Percentiles rank a stretch among this genome's conserved stretches.
Evolutionary conservation across 306 rosid species (phyloP).

Genomic region (Castanea crenata): DNA sequence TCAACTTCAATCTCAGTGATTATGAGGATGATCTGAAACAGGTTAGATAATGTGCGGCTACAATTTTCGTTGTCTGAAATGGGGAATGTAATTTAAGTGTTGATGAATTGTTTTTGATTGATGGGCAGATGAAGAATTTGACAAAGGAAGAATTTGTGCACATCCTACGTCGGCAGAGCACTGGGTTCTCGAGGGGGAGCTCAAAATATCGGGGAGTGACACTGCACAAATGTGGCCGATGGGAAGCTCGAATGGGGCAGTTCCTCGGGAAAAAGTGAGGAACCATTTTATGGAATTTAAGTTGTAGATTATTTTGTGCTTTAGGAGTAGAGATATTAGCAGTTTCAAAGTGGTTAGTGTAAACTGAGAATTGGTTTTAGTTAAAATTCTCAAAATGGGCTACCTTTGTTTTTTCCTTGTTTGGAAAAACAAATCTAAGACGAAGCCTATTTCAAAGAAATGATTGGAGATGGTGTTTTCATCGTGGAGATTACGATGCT

Average conservation of each 20-base stretch:
- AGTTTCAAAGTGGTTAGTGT: conserved; percentile 29
- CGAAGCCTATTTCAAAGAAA: conserved; percentile 62
- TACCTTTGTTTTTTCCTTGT: conserved; percentile 40
- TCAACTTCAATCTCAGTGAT: conserved; percentile 84
- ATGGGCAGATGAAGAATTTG: conserved; percentile 72
- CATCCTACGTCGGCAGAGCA: conserved; percentile 94
- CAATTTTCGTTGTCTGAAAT: not conserved
- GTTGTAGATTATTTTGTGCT: conserved; percentile 2
- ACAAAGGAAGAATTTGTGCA: conserved; percentile 94
- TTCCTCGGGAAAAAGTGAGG: conserved; percentile 99
- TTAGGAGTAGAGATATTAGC: conserved; percentile 24
- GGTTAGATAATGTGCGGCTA: conserved; percentile 38
- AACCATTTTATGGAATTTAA: conserved; percentile 35
- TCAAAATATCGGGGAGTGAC: conserved; percentile 97
- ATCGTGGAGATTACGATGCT: conserved; percentile 85
- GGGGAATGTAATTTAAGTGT: not conserved
- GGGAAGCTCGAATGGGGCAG: conserved; percentile 99
- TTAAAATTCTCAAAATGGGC: conserved; percentile 40
- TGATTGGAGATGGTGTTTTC: conserved; percentile 75
- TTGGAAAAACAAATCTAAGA: conserved; percentile 53
- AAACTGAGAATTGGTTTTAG: conserved; percentile 36
- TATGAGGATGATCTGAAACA: conserved; percentile 93
- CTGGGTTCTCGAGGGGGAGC: conserved; percentile 97
- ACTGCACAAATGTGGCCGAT: conserved; percentile 97
- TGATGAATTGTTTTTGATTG: conserved; percentile 11